Base-by-base conservation (phyloP, 2,329 filamentous ascomycete genomes). In the Pseudogymnoascus sp. region DNA sequence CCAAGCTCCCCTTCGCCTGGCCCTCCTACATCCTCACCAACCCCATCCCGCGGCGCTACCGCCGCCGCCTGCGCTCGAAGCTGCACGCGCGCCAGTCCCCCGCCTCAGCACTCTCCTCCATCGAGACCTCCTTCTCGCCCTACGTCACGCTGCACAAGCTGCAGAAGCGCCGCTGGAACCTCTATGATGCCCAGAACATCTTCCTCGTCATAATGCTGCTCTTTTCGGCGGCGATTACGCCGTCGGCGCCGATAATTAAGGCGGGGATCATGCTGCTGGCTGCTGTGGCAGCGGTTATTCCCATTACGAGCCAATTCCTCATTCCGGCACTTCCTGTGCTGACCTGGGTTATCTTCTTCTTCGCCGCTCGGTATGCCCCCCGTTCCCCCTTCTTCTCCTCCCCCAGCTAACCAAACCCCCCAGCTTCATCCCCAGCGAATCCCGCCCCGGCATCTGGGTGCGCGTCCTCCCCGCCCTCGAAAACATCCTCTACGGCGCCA, bases 401-500 rank as follows among this genome's bases (percentile, higher is more conserved):
- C 43, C 28, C 28, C 48, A 57, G 23, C 51, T 60, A 36, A 31
- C 51, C n/a, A n/a, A n/a, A 11, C 48, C 25, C n/a, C 48, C 62
- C 73, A 96, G 92, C 73, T 97, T 96, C 78, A 93, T 97, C 70
- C 90, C 92, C 39, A 85, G 87, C 69, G 90, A 93, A 73, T 95
- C 92, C 79, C 87, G 93, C 69, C 93, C 93, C 65, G 89, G 92
- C 67, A 97, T 97, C 72, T 96, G 92, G 90, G 93, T 97, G 69
- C 92, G 93, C 72, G 92, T 98, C 28, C 84, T 98, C 37, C 93
- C 93, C 4, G 92, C 93, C 16, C 85, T 98, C 68, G 93, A 98
- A 78, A 97, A 98, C 76, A 95, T 98, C 67, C 83, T 98, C 36
- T 98, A 97, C 74, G 93, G 93, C 70, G 92, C 93, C 67, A 97